Evolutionary conservation across 1,139 yeast genomes (phyloP).

Genomic region (Yarrowia galli): DNA sequence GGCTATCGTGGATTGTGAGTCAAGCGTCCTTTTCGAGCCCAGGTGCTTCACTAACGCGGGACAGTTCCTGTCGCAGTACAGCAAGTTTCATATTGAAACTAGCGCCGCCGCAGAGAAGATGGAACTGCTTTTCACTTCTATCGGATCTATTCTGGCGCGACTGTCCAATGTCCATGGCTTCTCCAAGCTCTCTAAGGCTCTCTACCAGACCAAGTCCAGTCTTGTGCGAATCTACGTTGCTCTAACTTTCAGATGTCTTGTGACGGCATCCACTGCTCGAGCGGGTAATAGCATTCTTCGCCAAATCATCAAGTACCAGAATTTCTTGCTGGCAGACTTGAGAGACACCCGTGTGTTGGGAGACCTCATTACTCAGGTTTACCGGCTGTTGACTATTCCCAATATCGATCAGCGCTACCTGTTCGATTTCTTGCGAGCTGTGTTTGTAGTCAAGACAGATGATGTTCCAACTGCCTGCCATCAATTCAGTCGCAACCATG

Average conservation of each 20-base stretch:
- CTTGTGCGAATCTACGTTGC: slow-evolving; percentile 19
- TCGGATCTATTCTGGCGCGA: slow-evolving; percentile 27
- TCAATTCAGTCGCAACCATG: slow-evolving; percentile 10
- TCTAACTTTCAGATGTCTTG: slow-evolving; percentile 12
- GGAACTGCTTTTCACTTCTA: slow-evolving; percentile 18
- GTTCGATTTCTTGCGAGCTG: slow-evolving; percentile 36
- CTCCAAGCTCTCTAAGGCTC: slow-evolving; percentile 26
- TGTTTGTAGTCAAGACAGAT: slow-evolving; percentile 11
- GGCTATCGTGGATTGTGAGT: slow-evolving; percentile 22
- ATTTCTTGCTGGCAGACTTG: slow-evolving; percentile 18
- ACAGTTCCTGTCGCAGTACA: slow-evolving; percentile 32
- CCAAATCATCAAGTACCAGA: slow-evolving; percentile 29
- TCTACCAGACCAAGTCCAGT: slow-evolving; percentile 33
- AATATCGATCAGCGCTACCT: slow-evolving; percentile 22
- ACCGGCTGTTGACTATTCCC: slow-evolving; percentile 16
- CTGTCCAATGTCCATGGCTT: slow-evolving; percentile 7
- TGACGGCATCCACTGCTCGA: slow-evolving; percentile 18
- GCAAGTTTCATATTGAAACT: slow-evolving; percentile 22
- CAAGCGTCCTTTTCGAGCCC: slow-evolving; percentile 17
- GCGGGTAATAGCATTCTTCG: slow-evolving; percentile 31
- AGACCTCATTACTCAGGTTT: slow-evolving; percentile 26
- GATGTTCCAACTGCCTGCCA: slow-evolving; percentile 22
- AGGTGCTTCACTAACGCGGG: slow-evolving; percentile 29
- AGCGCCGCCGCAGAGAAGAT: slow-evolving; percentile 13
- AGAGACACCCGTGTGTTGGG: slow-evolving; percentile 21